Evolutionary conservation across 177 flowering plant genomes (phyloP).

Genomic region (Vitis hybrid): DNA sequence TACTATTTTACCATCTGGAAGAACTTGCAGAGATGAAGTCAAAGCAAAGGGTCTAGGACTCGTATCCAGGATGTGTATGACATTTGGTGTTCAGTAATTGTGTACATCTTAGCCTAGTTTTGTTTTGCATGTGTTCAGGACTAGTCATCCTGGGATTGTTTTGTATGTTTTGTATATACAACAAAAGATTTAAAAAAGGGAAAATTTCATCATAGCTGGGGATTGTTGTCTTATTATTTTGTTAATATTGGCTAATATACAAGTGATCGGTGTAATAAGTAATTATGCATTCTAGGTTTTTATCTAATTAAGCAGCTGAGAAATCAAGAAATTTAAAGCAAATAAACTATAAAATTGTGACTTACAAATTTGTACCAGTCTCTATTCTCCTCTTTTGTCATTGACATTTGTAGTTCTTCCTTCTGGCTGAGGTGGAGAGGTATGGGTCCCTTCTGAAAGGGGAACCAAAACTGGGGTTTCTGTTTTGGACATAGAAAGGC

Average conservation of each 20-base stretch:
- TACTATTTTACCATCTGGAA: slow-evolving; percentile 4
- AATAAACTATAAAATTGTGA: not conserved
- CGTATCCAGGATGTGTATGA: slow-evolving; percentile 2
- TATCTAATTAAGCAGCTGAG: not conserved
- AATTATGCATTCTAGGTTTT: not conserved
- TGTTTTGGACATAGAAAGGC: slow-evolving; percentile 11
- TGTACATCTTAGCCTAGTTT: not conserved
- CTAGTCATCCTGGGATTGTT: too few species aligned
- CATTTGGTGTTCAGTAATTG: slow-evolving; percentile 17
- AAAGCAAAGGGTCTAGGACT: not conserved
- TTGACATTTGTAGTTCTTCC: not conserved
- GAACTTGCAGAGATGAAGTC: slow-evolving; percentile 19
- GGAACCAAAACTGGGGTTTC: not conserved
- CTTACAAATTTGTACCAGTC: slow-evolving; percentile 2
- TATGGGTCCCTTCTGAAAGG: not conserved
- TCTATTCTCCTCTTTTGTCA: not conserved
- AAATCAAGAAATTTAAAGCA: not conserved
- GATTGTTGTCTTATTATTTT: too few species aligned
- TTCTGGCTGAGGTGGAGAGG: not conserved
- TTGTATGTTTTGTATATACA: too few species aligned
- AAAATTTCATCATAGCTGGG: too few species aligned
- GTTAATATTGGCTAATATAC: too few species aligned
- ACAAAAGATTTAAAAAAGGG: too few species aligned
- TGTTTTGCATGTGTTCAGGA: too few species aligned
- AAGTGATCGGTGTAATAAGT: not conserved